Conservation (phyloP, 2,329 filamentous ascomycete genomes). For the Balansia obtecta region DNA sequence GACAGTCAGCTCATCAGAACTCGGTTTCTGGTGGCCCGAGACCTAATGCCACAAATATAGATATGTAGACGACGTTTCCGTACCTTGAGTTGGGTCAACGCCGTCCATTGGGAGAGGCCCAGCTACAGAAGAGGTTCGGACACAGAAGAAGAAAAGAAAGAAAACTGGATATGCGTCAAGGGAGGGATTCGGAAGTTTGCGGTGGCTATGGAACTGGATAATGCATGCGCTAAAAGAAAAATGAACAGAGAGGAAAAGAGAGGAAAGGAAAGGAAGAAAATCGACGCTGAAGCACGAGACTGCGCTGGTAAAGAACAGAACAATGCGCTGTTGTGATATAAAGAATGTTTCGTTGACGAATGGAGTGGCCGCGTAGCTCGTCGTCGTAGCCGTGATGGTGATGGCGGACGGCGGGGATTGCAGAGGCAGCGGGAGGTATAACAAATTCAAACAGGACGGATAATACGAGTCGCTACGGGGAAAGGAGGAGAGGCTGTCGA, state of each 20-base stretch:
- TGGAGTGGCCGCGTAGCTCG: background rate
- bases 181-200: background rate
- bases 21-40: background rate
- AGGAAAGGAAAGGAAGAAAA: background rate
- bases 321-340: background rate
- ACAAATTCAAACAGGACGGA: background rate
- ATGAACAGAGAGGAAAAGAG: no score
- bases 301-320: background rate
- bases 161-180: background rate
- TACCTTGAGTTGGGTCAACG: constrained; percentile 32
- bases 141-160: no score
- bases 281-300: background rate
- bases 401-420: background rate
- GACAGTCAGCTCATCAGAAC: background rate
- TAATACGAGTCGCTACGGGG: background rate
- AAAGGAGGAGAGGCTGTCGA: background rate
- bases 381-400: background rate
- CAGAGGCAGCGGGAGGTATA: background rate
- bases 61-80: background rate
- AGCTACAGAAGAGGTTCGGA: constrained; percentile 1
- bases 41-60: background rate
- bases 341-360: background rate
- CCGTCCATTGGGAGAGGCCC: constrained; percentile 29
- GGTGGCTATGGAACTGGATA: background rate
- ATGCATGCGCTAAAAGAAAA: background rate